Evolutionary conservation across 2,329 filamentous ascomycete species (phyloP), one percentile per base, ranked within the genome.

Genomic region (Exserohilum rostratum): DNA sequence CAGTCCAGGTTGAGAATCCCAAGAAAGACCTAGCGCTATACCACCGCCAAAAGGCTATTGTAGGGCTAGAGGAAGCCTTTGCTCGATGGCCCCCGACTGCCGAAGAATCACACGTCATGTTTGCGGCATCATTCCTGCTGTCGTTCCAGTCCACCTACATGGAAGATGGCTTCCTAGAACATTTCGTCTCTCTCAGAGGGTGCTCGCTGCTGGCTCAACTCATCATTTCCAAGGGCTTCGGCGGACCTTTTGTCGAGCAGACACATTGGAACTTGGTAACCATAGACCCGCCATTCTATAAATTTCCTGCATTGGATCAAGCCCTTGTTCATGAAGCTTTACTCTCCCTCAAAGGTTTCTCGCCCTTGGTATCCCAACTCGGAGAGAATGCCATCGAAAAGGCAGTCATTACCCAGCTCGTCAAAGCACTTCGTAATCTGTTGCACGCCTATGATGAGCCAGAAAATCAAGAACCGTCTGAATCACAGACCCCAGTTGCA

Each of bases 41-140:
- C 5, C 61, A 68, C 45, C 63, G 66, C 30, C 64, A 68, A 39
- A 62, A 51, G 22, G 64, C 66, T 20, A 67, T 67, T 7, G 46
- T 44, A 30, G 66, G 62, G 5, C 58, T 68, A 3, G 58, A 67
- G 15, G 44, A 61, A 17, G 59, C 64, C 6, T 67, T 68, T 43
- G 46, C 54, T 6, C 51, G 34, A 37, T 67, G 66, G 66, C 66
- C 66, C 6, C 58, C 59, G 3, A 50, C 40, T 18, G 45, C 61
- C n/a, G 50, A 62, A n/a, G 61, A 68, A 46, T 64, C 62, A 5
- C 64, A 68, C 43, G 54, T 60, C 18, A 68, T 67, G 63, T 54
- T 68, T 6, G 66, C 63, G 3, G 62, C 64, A 10, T 62, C 59
- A n/a, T 67, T 61, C 42, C 22, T 66, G 1, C 55, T 67, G 12